Evolutionary conservation across 768 basidiomycete species (phyloP).

Genomic region (Cystoderma amianthinum): DNA sequence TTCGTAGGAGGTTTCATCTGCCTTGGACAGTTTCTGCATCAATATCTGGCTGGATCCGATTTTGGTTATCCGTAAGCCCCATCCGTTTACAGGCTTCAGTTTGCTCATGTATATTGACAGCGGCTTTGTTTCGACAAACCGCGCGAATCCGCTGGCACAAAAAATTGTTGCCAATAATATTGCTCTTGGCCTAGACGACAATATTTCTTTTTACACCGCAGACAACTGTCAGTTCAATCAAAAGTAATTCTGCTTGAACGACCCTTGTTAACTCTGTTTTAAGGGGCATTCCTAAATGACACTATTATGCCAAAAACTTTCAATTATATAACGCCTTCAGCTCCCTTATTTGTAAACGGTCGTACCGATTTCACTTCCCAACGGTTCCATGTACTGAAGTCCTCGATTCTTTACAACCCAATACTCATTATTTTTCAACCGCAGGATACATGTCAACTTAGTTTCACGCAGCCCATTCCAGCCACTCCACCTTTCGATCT

Average conservation of each 20-base stretch:
- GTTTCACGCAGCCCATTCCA: constrained; percentile 31
- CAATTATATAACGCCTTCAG: constrained; percentile 38
- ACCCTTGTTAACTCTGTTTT: constrained; percentile 1
- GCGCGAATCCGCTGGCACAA: constrained; percentile 50
- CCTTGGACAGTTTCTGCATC: constrained; percentile 54
- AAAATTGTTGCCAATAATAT: constrained; percentile 52
- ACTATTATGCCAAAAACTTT: constrained; percentile 28
- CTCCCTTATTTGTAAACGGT: constrained; percentile 36
- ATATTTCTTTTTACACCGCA: constrained; percentile 35
- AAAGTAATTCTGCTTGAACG: not conserved
- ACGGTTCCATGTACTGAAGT: constrained; percentile 41
- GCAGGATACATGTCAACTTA: constrained; percentile 36
- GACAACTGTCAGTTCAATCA: constrained; percentile 39
- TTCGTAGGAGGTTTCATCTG: constrained; percentile 52
- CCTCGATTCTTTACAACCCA: constrained; percentile 8
- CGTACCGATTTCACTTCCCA: constrained; percentile 36
- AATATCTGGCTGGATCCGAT: constrained; percentile 42
- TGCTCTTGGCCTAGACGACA: constrained; percentile 26
- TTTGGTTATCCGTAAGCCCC: constrained; percentile 43
- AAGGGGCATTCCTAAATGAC: constrained; percentile 42
- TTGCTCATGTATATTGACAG: constrained; percentile 16
- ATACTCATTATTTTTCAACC: not conserved
- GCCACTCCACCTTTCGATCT: constrained; percentile 38
- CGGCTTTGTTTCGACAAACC: constrained; percentile 48
- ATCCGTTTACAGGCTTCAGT: not conserved